Conservation (phyloP, 768 basidiomycete species). For the Mycena epipterygia region DNA sequence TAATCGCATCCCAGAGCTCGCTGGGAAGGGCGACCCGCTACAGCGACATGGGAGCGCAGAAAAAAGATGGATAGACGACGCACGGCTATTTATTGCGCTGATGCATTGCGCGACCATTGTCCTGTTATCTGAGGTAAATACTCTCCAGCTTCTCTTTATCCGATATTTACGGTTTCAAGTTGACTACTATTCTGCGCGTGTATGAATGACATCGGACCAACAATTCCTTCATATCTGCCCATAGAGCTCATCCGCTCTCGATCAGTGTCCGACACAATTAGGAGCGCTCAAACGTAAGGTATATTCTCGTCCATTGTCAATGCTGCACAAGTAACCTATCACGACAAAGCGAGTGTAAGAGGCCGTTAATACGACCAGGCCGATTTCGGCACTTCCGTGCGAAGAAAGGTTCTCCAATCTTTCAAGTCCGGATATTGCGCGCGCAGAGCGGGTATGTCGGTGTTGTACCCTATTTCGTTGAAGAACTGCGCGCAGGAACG, state of each 20-base stretch:
- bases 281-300: too few species aligned
- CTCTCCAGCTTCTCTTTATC: too few species aligned
- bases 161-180: too few species aligned
- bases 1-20: slow-evolving; percentile 48
- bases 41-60: slow-evolving; percentile 2
- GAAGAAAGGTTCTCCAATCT: slow-evolving; percentile 24
- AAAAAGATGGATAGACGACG: background rate
- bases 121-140: too few species aligned
- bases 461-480: slow-evolving; percentile 22
- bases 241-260: too few species aligned
- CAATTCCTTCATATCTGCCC: too few species aligned
- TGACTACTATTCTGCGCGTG: too few species aligned
- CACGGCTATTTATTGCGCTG: slow-evolving; percentile 3
- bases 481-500: slow-evolving; percentile 21
- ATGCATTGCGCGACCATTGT: slow-evolving; percentile 3
- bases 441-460: slow-evolving; percentile 26
- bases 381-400: slow-evolving; percentile 3
- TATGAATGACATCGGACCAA: too few species aligned
- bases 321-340: too few species aligned
- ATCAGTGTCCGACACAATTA: too few species aligned
- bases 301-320: too few species aligned
- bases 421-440: slow-evolving; percentile 17
- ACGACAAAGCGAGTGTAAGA: too few species aligned
- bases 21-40: slow-evolving; percentile 36
- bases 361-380: background rate